Base-by-base conservation (phyloP, 1,139 yeast genomes). In the Sugiyamaella novakii region DNA sequence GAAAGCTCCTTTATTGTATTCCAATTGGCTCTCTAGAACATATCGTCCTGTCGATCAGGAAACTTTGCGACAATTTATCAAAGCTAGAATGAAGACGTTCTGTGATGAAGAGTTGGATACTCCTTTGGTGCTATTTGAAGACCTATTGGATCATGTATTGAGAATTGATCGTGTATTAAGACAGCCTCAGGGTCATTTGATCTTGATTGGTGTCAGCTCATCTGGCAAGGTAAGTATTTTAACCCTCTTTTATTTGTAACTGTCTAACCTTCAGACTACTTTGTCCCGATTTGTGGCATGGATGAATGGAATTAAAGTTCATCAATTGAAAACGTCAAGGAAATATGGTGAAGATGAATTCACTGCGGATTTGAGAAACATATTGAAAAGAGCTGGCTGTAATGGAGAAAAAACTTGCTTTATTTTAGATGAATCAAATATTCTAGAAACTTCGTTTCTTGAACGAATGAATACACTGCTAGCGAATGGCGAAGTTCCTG, bases 401-500 rank as follows among this genome's bases (percentile, higher is more conserved):
- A 66, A 73, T 2, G 87, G 86, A 2, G 86, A 85, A 55, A 78
- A 75, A 51, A 66, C 83, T 0, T 87, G 96, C 59, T 80, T 88
- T 50, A 71, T 91, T 15, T 75, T 92, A 19, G 96, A 89, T 60
- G 97, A 92, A 59, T 80, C 95, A 0, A 80, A 84, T 40, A 79
- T 89, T 48, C 63, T 83, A 43, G 94, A 87, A 42, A 75, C 95
- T 0, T 75, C 95, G 0, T 91, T 91, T 61, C 69, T 92, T 28
- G 98, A 92, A 66, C 73, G 96, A 53, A 88, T 92, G 95, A 92
- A 92, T 60, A 87, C 95, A 0, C 70, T 92, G 24, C 72, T 92
- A 30, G 97, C 98, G 0, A 92, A 91, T 64, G 87, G 96, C 0
- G 97, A 91, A 59, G 78, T 89, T 19, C 97, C 97, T 0, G 97